phyloP scores from a whole-genome alignment of 106 monocot species.

The Allium sativum region DNA sequence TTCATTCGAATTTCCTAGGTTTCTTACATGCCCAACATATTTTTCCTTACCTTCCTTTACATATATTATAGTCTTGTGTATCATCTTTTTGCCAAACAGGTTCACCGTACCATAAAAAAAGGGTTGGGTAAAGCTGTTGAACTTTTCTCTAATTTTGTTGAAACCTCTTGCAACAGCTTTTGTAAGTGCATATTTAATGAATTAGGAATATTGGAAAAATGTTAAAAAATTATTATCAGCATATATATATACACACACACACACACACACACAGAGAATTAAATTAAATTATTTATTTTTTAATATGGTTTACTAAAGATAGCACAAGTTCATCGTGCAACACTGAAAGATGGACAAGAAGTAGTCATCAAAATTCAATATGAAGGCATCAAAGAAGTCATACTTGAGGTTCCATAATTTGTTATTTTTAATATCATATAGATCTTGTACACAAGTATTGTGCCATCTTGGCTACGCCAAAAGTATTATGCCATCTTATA shows the following conservation, averaged over 20 bases:
- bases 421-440: no score
- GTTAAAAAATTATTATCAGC: no score
- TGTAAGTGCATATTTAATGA: conserved; percentile 34
- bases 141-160: conserved; percentile 65
- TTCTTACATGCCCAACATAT: not conserved
- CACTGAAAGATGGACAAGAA: conserved; percentile 57
- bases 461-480: no score
- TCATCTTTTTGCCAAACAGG: conserved; percentile 32
- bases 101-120: conserved; percentile 58
- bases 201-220: not conserved
- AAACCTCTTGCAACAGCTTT: conserved; percentile 94
- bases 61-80: not conserved
- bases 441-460: no score
- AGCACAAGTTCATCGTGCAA: conserved; percentile 97
- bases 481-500: no score
- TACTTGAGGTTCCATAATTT: conserved; percentile 55
- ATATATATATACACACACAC: no score
- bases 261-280: no score
- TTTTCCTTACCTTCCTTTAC: not conserved
- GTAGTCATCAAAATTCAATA: conserved; percentile 98
- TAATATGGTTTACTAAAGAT: conserved; percentile 39
- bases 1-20: conserved; percentile 1
- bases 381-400: conserved; percentile 84
- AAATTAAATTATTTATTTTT: not conserved
- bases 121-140: conserved; percentile 59